These are phyloP conservation scores for Tolypocladium cylindrosporum DNA, from an alignment of 2,329 filamentous ascomycete species.

Conservation along the genomic window DNA sequence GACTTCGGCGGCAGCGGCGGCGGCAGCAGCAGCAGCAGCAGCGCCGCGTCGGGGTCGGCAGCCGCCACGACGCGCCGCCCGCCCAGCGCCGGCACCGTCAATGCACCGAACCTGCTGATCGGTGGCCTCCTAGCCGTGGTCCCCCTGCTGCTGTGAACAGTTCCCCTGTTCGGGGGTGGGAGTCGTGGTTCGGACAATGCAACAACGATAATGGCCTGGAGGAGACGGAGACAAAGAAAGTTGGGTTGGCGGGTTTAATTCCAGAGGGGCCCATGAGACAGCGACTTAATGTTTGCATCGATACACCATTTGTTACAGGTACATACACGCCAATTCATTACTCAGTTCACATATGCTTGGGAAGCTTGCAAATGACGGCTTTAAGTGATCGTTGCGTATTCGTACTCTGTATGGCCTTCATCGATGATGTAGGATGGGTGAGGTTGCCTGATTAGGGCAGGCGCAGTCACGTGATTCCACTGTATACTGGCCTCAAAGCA, in stretches of 20 bases:
- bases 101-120: conserved; percentile 10
- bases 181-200: background rate
- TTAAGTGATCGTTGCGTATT: background rate
- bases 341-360: too few relatives aligned
- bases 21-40: too few relatives aligned
- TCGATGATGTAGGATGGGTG: too few relatives aligned
- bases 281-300: background rate
- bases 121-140: conserved; percentile 11
- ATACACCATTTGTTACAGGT: background rate
- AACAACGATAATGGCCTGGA: background rate
- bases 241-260: too few relatives aligned
- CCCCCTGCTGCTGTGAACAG: conserved; percentile 14
- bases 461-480: too few relatives aligned
- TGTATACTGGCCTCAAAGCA: too few relatives aligned
- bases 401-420: too few relatives aligned
- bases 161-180: background rate
- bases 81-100: conserved; percentile 7
- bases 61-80: background rate
- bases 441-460: too few relatives aligned
- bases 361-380: background rate
- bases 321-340: background rate
- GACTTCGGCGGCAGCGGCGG: background rate
- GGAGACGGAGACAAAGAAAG: background rate
- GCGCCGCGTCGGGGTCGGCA: too few relatives aligned
- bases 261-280: background rate